Conservation (phyloP, 139 green algal species). For the Limnomonas spitsbergensis region DNA sequence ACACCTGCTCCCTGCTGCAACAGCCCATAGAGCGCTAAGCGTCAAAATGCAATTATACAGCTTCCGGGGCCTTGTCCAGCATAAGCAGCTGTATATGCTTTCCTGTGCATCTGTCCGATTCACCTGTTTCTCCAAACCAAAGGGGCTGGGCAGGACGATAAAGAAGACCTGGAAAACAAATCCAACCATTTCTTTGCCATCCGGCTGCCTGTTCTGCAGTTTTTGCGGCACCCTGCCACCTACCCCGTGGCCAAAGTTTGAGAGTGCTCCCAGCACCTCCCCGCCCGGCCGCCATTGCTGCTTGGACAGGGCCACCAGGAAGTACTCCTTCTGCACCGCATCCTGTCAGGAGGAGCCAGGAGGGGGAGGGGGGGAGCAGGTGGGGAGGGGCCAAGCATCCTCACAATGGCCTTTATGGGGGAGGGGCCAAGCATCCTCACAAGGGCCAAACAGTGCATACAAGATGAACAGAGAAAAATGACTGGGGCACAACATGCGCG, state of each 20-base stretch:
- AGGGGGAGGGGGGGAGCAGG: background rate
- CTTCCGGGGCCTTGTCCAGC: too few species aligned
- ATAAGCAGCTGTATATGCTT: too few species aligned
- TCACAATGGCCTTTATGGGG: background rate
- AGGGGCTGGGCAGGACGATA: too few species aligned
- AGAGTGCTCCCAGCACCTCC: background rate
- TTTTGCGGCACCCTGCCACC: too few species aligned
- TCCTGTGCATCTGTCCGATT: too few species aligned
- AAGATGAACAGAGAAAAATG: background rate
- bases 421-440: background rate
- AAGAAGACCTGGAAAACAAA: too few species aligned
- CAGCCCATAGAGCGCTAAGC: too few species aligned
- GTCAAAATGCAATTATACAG: too few species aligned
- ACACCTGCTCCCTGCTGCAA: too few species aligned
- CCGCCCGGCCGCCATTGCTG: background rate
- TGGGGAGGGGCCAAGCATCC: background rate
- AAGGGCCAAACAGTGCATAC: background rate
- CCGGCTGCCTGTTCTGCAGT: too few species aligned
- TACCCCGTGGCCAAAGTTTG: background rate
- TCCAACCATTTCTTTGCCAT: too few species aligned
- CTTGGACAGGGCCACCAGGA: conserved; percentile 5
- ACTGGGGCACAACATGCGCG: background rate
- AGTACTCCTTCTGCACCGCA: conserved; percentile 13
- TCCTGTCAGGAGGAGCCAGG: background rate
- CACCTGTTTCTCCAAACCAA: too few species aligned